Base-by-base conservation (phyloP, 805 yeast species). In the Ogataea philodendri region DNA sequence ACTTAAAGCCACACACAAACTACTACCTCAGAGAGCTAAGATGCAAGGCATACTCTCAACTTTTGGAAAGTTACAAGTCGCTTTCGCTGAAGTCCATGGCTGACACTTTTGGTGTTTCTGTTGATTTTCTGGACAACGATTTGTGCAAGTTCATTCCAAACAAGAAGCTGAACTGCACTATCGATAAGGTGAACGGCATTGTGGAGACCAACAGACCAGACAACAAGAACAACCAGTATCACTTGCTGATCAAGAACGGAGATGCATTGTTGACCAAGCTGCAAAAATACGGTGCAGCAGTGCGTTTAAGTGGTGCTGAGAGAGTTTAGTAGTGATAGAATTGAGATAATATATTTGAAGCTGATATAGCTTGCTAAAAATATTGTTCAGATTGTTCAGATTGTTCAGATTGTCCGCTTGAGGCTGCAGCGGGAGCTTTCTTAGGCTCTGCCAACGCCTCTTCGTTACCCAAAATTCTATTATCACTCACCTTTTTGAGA, bases 211-310 rank as follows among this genome's bases (percentile, higher is more conserved):
- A 88, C 63, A 75, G 97, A 49, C 96, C 97, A 2, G 98, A 93
- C 60, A 88, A 84, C 66, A 93, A 93, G 65, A 90, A 93, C 58
- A 84, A 86, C 38, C 97, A 90, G 65, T 93, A 89, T 62, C 95
- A 88, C 58, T 62, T 70, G 45, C 72, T 93, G 54, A 80, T 93
- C 53, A 88, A 86, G 62, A 94, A 83, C 58, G 97, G 98, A 45
- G 98, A 93, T 57, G 78, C 81, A 2, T 70, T 93, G 52, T 76
- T 93, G 59, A 90, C 98, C 11, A 93, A 90, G 62, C 72, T 93
- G 56, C 98, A 93, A 62, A 93, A 89, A 62, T 93, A 90, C 52
- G 95, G 96, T 30, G 96, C 97, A 28, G 96, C 97, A 15, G 97
- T 93, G 32, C 84, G 94, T 60, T 73, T 93, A 52, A 83, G 94